Evolutionary conservation across 306 rosid genomes (phyloP).

Genomic region (Macrotyloma uniflorum): DNA sequence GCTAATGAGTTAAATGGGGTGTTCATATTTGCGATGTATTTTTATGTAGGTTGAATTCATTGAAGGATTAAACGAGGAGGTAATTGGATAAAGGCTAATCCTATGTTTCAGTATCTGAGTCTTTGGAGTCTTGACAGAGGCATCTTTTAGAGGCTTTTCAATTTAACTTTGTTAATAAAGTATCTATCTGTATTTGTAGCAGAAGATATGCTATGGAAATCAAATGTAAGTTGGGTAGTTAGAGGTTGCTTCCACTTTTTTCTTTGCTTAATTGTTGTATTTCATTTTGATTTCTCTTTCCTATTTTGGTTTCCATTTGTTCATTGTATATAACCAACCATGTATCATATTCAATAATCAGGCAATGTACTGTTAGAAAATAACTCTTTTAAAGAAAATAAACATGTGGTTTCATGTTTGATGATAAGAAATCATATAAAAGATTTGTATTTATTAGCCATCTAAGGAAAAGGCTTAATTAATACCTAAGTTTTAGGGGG

Average conservation of each 20-base stretch:
- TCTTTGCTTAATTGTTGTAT: slow-evolving; percentile 25
- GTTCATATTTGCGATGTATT: too few relatives aligned
- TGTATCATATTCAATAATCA: slow-evolving; percentile 9
- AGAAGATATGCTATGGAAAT: background rate
- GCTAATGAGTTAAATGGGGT: background rate
- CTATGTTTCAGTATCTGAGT: slow-evolving; percentile 35
- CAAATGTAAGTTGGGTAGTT: slow-evolving; percentile 40
- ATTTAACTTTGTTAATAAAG: slow-evolving; percentile 28
- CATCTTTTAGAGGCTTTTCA: slow-evolving; percentile 9
- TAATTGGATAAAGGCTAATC: background rate
- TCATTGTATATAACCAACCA: slow-evolving; percentile 12
- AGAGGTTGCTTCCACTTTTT: slow-evolving; percentile 35
- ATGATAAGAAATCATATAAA: too few relatives aligned
- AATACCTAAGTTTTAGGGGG: slow-evolving; percentile 2
- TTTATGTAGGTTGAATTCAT: slow-evolving; percentile 48
- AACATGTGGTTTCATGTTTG: too few relatives aligned
- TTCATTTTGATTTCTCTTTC: slow-evolving; percentile 30
- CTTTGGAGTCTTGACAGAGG: slow-evolving; percentile 40
- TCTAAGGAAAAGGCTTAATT: background rate
- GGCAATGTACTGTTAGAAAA: too few relatives aligned
- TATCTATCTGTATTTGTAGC: background rate
- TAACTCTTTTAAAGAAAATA: too few relatives aligned
- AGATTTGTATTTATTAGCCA: too few relatives aligned
- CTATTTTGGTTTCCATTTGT: slow-evolving; percentile 1
- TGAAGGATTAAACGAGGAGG: slow-evolving; percentile 54